phyloP scores from a whole-genome alignment of 805 yeast genomes.

The Lipomyces japonicus region DNA sequence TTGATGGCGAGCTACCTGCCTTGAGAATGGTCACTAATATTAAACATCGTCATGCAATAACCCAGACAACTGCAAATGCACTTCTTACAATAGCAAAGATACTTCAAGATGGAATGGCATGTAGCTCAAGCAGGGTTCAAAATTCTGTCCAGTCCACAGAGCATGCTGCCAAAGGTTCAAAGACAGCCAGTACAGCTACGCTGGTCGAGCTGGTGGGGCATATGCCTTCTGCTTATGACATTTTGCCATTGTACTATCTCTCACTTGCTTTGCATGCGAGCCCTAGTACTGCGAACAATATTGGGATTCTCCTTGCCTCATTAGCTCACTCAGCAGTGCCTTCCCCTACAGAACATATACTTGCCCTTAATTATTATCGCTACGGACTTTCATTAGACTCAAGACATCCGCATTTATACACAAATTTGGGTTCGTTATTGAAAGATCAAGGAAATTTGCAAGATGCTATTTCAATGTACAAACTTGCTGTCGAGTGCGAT shows the following conservation, averaged over 20 bases:
- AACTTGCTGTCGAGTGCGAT: slow-evolving; percentile 35
- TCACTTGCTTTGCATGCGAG: slow-evolving; percentile 35
- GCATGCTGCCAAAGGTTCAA: slow-evolving; percentile 1
- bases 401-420: slow-evolving; percentile 38
- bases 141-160: neutral
- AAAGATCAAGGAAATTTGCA: slow-evolving; percentile 35
- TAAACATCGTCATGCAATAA: slow-evolving; percentile 18
- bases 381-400: slow-evolving; percentile 35
- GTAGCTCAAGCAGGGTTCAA: slow-evolving; percentile 27
- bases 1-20: slow-evolving; percentile 21
- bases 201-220: slow-evolving; percentile 30
- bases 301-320: slow-evolving; percentile 36
- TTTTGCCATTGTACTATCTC: slow-evolving; percentile 34
- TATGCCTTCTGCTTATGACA: slow-evolving; percentile 32
- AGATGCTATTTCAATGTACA: slow-evolving; percentile 35
- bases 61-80: slow-evolving; percentile 31
- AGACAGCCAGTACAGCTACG: slow-evolving; percentile 15
- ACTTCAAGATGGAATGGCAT: slow-evolving; percentile 36
- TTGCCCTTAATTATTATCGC: slow-evolving; percentile 35
- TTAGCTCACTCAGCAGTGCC: slow-evolving; percentile 22
- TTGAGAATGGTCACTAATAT: slow-evolving; percentile 8
- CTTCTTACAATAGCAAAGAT: slow-evolving; percentile 37
- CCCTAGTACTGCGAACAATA: slow-evolving; percentile 37
- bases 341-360: slow-evolving; percentile 19
- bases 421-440: slow-evolving; percentile 36